Evolutionary conservation across 768 basidiomycete species (phyloP).

Genomic region (Symmetrospora coprosmae): DNA sequence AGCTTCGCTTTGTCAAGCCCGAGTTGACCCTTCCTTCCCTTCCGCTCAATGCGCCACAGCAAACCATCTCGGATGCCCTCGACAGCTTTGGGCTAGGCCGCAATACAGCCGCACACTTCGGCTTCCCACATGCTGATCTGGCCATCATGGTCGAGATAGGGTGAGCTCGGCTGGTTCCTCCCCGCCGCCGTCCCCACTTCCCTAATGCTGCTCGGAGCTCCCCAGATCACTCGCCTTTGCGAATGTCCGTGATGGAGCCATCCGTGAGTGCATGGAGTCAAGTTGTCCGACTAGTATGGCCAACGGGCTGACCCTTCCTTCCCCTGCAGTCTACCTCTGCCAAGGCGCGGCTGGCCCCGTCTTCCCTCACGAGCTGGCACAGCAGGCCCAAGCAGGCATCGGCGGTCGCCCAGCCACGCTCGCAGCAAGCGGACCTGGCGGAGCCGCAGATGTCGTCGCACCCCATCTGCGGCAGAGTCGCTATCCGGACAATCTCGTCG

Average conservation of each 20-base stretch:
- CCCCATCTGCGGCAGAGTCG: no score
- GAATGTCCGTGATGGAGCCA: constrained; percentile 12
- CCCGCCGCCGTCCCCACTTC: background rate
- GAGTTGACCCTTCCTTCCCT: background rate
- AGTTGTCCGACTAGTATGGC: background rate
- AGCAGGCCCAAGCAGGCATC: background rate
- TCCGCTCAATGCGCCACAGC: no score
- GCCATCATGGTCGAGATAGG: constrained; percentile 11
- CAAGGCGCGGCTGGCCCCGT: background rate
- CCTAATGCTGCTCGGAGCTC: background rate
- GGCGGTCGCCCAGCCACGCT: background rate
- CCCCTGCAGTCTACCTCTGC: constrained; percentile 14
- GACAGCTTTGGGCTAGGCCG: background rate
- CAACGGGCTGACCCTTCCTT: background rate
- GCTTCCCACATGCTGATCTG: constrained; percentile 5
- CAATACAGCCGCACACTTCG: background rate
- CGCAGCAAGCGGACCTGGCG: no score
- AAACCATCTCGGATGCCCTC: background rate
- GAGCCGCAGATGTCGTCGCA: no score
- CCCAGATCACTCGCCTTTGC: constrained; percentile 5
- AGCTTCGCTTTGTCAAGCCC: background rate
- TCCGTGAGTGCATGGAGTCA: background rate
- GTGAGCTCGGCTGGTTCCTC: no score
- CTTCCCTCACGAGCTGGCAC: constrained; percentile 6
- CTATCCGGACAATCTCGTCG: no score